phyloP scores from a whole-genome alignment of 1,284 basidiomycete genomes.

The Naganishia sp. region DNA sequence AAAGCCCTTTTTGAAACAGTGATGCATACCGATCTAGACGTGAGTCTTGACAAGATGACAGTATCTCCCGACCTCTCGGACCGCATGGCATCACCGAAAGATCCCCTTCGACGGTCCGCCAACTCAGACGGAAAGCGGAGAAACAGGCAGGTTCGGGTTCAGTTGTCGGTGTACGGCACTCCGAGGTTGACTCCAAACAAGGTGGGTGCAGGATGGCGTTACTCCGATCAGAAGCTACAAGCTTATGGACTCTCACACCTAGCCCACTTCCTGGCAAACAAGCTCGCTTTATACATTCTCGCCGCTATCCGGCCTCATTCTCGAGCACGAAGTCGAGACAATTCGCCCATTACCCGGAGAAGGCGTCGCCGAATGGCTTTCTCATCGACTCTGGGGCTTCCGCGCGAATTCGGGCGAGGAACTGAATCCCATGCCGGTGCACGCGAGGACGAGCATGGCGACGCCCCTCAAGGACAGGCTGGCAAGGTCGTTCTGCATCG shows the following conservation, averaged over 20 bases:
- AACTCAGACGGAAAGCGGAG: constrained; percentile 33
- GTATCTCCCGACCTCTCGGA: constrained; percentile 40
- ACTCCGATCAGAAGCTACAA: background rate
- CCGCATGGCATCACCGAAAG: constrained; percentile 9
- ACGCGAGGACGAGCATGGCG: constrained; percentile 16
- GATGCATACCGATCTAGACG: constrained; percentile 47
- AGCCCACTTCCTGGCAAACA: constrained; percentile 45
- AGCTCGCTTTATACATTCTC: constrained; percentile 54
- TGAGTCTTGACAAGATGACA: constrained; percentile 48
- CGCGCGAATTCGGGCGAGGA: constrained; percentile 15
- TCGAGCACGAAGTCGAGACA: constrained; percentile 52
- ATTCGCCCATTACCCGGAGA: constrained; percentile 54
- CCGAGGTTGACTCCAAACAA: constrained; percentile 41
- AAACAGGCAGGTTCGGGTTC: constrained; percentile 48
- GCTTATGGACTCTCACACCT: constrained; percentile 37
- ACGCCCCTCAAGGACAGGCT: constrained; percentile 15
- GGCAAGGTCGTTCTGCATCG: constrained; percentile 8
- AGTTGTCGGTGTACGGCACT: constrained; percentile 44
- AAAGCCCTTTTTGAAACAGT: constrained; percentile 36
- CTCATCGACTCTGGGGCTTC: constrained; percentile 46
- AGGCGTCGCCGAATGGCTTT: constrained; percentile 52
- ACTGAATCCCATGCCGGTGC: constrained; percentile 21
- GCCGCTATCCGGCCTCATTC: constrained; percentile 51
- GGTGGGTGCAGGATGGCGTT: constrained; percentile 1
- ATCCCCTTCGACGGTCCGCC: background rate